Percentiles rank a stretch among this genome's conserved stretches.
phyloP scores from a whole-genome alignment of 1,284 basidiomycete genomes.

The Trichosporon ovoides region DNA sequence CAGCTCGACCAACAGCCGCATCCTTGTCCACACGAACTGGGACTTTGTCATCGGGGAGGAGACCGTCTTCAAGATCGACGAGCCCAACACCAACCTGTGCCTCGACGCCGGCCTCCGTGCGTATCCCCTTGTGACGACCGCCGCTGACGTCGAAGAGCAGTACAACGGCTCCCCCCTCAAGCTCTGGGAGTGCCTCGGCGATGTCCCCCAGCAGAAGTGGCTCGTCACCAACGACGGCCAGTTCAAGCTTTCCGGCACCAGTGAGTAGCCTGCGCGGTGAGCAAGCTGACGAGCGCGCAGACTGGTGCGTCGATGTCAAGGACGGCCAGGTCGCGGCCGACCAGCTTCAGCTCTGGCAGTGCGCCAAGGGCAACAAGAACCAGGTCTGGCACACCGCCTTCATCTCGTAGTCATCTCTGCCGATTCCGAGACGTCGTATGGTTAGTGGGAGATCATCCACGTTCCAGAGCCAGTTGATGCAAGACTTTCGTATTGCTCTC shows the following conservation, averaged over 20 bases:
- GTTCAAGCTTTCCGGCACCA: not conserved
- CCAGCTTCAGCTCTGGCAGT: conserved; percentile 23
- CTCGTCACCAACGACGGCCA: not conserved
- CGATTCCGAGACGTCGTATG: not conserved
- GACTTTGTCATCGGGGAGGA: not conserved
- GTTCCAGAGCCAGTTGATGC: no score
- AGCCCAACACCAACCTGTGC: not conserved
- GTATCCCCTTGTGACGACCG: not conserved
- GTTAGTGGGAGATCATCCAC: not conserved
- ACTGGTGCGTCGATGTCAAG: conserved; percentile 23
- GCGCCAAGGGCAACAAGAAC: conserved; percentile 20
- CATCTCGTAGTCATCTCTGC: not conserved
- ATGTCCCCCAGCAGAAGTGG: conserved; percentile 23
- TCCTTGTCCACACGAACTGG: not conserved
- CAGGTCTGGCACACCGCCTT: conserved; percentile 15
- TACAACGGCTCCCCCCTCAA: conserved; percentile 17
- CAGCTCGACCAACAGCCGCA: conserved; percentile 1
- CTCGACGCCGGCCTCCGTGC: not conserved
- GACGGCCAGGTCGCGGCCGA: conserved; percentile 17
- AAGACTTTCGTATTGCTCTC: no score
- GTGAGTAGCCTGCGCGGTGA: not conserved
- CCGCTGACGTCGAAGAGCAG: conserved; percentile 2
- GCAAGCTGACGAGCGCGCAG: not conserved
- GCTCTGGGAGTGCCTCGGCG: conserved; percentile 21
- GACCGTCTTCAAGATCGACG: not conserved